Percentiles rank a stretch among this genome's conserved stretches.
These are phyloP conservation scores for Colletotrichum sidae DNA, from an alignment of 2,329 filamentous ascomycete genomes.

Conservation along the genomic window DNA sequence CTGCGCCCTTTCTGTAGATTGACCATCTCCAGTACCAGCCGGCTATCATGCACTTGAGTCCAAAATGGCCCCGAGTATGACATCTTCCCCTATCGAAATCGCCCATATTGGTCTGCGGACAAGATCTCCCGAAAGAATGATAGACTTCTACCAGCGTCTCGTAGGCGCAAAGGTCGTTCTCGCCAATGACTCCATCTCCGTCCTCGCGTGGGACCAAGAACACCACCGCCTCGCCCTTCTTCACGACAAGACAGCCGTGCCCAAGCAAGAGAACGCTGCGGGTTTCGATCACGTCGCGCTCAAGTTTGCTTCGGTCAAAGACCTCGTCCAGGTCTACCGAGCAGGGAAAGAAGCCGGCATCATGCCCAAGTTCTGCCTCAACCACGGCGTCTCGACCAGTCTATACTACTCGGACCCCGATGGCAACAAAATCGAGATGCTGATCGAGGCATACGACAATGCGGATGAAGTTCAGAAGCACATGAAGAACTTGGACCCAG, in stretches of 20 bases:
- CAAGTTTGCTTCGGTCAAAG: slow-evolving; percentile 48
- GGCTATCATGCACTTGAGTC: not conserved
- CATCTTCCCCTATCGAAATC: not conserved
- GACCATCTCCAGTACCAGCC: not conserved
- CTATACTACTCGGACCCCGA: slow-evolving; percentile 63
- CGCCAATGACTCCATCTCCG: slow-evolving; percentile 45
- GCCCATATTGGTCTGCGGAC: slow-evolving; percentile 12
- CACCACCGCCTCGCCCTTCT: slow-evolving; percentile 59
- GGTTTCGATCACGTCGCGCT: slow-evolving; percentile 58
- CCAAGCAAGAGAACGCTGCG: slow-evolving; percentile 40
- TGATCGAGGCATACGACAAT: slow-evolving; percentile 56
- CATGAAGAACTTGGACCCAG: slow-evolving; percentile 50
- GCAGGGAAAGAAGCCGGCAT: slow-evolving; percentile 50
- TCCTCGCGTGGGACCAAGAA: slow-evolving; percentile 58
- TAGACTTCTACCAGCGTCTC: slow-evolving; percentile 50
- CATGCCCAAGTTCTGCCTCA: slow-evolving; percentile 54
- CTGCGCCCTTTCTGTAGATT: not conserved
- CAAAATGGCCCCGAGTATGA: not conserved
- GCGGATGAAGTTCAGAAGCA: slow-evolving; percentile 50
- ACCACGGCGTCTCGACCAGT: slow-evolving; percentile 59
- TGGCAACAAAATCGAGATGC: slow-evolving; percentile 58
- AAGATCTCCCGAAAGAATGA: slow-evolving; percentile 36
- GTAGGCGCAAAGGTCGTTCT: slow-evolving; percentile 46
- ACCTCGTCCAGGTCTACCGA: slow-evolving; percentile 50
- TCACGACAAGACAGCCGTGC: slow-evolving; percentile 39